Evolutionary conservation across 805 yeast genomes (phyloP).

Genomic region (Myxozyma neotropica): DNA sequence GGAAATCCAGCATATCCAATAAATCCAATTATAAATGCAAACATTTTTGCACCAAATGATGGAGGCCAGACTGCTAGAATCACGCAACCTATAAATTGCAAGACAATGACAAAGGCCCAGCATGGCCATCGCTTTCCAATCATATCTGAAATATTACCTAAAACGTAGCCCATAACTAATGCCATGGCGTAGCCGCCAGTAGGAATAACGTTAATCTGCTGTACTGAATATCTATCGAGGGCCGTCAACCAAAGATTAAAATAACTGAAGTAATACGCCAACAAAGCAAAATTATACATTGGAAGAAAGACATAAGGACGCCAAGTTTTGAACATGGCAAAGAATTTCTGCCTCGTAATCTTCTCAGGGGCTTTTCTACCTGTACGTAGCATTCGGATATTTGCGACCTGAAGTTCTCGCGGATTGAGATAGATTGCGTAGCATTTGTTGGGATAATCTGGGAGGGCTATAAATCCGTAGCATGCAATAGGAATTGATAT

Average conservation of each 20-base stretch:
- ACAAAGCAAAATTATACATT: conserved; percentile 14
- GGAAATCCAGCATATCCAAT: conserved; percentile 21
- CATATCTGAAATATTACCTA: conserved; percentile 41
- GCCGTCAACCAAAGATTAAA: conserved; percentile 39
- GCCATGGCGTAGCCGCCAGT: conserved; percentile 43
- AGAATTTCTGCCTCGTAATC: conserved; percentile 13
- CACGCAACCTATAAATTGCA: conserved; percentile 34
- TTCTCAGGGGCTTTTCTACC: conserved; percentile 21
- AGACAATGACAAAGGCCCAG: conserved; percentile 13
- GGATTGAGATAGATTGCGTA: conserved; percentile 15
- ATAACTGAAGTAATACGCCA: conserved; percentile 12
- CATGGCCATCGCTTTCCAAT: conserved; percentile 40
- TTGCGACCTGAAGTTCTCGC: conserved; percentile 16
- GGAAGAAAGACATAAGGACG: conserved; percentile 20
- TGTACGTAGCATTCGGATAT: conserved; percentile 10
- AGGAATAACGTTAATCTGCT: conserved; percentile 42
- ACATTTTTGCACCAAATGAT: conserved; percentile 43
- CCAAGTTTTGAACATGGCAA: conserved; percentile 12
- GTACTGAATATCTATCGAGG: conserved; percentile 35
- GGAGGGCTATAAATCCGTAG: conserved; percentile 48
- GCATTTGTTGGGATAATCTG: conserved; percentile 50
- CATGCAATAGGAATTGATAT: conserved; percentile 50
- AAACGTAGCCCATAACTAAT: conserved; percentile 38
- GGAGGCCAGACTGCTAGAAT: conserved; percentile 49
- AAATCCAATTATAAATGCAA: conserved; percentile 20